Percentiles rank a stretch among this genome's conserved stretches.
These are phyloP conservation scores for Lepidopterella palustris DNA, from an alignment of 495 filamentous ascomycete species.

Conservation along the genomic window DNA sequence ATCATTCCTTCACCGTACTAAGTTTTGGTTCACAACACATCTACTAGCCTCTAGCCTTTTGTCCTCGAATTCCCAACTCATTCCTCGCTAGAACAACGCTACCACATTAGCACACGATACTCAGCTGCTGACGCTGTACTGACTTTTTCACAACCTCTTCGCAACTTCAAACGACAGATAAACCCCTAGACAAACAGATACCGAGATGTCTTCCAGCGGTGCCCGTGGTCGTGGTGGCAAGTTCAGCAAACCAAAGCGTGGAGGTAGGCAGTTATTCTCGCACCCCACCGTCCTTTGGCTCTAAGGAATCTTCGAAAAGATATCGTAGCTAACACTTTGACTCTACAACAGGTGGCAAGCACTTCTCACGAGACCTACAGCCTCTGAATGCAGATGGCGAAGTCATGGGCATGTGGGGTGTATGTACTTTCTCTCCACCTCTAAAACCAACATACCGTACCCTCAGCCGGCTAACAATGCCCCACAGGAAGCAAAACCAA, in stretches of 20 bases:
- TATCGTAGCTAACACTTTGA: slow-evolving; percentile 12
- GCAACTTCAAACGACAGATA: too few relatives aligned
- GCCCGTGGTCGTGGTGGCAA: slow-evolving; percentile 75
- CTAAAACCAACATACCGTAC: too few relatives aligned
- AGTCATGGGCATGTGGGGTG: slow-evolving; percentile 67
- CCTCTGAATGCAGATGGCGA: slow-evolving; percentile 83
- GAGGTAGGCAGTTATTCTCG: slow-evolving; percentile 43
- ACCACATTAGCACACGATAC: too few relatives aligned
- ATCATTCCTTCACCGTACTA: too few relatives aligned
- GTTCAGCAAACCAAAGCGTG: slow-evolving; percentile 86
- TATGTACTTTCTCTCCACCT: slow-evolving; percentile 35
- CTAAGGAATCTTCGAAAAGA: neutral
- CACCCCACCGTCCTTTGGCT: slow-evolving; percentile 1
- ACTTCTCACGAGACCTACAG: slow-evolving; percentile 83
- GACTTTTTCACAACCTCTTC: too few relatives aligned
- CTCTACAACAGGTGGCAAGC: slow-evolving; percentile 68
- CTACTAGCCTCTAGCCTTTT: too few relatives aligned
- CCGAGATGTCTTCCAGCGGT: slow-evolving; percentile 56
- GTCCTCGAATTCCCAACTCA: too few relatives aligned
- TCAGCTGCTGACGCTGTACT: too few relatives aligned
- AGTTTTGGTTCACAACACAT: too few relatives aligned
- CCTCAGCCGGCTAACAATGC: neutral
- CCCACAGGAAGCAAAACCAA: slow-evolving; percentile 41
- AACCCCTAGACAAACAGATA: neutral
- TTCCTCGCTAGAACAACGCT: too few relatives aligned